Evolutionary conservation across 331 rosid species (phyloP).

Genomic region (Stylosanthes scabra): DNA sequence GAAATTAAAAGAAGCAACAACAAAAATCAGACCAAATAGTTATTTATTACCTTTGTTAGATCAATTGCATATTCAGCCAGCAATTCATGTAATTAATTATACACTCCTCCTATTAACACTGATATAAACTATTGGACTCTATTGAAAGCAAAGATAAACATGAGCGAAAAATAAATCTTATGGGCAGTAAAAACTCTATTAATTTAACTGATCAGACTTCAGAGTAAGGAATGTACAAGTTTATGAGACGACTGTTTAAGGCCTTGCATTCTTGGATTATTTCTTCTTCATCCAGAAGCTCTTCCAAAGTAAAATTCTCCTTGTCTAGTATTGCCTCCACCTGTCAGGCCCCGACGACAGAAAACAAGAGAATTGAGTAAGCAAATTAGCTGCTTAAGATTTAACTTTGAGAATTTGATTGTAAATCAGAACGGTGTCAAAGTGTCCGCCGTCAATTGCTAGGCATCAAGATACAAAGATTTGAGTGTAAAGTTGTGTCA

Average conservation of each 20-base stretch:
- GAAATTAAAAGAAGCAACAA: slow-evolving; percentile 41
- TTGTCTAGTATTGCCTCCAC: slow-evolving; percentile 88
- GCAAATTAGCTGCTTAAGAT: neutral
- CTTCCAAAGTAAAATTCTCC: slow-evolving; percentile 90
- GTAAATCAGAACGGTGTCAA: slow-evolving; percentile 10
- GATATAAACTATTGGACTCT: slow-evolving; percentile 12
- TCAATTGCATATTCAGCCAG: slow-evolving; percentile 30
- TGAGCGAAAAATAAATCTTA: neutral
- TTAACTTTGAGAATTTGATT: neutral
- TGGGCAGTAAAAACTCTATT: neutral
- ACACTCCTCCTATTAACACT: slow-evolving; percentile 18
- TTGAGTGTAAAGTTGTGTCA: neutral
- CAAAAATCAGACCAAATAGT: slow-evolving; percentile 10
- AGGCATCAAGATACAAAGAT: slow-evolving; percentile 14
- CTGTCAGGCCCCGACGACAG: slow-evolving; percentile 48
- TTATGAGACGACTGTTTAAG: slow-evolving; percentile 92
- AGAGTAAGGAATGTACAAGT: slow-evolving; percentile 60
- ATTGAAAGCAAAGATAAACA: slow-evolving; percentile 5
- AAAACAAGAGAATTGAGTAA: slow-evolving; percentile 26
- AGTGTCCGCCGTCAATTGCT: neutral
- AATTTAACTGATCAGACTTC: slow-evolving; percentile 12
- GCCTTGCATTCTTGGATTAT: slow-evolving; percentile 99
- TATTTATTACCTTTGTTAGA: slow-evolving; percentile 30
- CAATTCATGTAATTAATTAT: slow-evolving; percentile 17
- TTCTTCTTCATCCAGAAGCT: slow-evolving; percentile 97